Conservation (phyloP, 768 basidiomycete genomes). For the Boletus rubroflammeus region DNA sequence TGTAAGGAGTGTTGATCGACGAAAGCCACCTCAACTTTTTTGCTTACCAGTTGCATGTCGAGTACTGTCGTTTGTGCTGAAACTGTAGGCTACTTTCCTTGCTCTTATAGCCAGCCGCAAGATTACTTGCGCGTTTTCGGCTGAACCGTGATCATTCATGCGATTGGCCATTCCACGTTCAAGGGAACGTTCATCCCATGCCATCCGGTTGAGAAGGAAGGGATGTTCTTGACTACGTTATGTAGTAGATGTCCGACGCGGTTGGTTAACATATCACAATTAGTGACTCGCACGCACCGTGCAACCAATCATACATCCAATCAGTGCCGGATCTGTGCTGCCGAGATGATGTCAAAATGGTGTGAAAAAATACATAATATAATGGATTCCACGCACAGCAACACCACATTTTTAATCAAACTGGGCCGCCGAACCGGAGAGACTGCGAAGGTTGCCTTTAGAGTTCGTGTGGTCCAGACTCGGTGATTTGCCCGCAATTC, state of each 20-base stretch:
- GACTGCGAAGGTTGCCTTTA: background rate
- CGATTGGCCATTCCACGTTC: background rate
- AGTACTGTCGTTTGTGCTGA: background rate
- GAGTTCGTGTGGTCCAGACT: background rate
- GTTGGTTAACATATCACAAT: background rate
- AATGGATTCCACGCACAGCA: background rate
- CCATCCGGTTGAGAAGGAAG: background rate
- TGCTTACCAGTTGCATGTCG: slow-evolving; percentile 9
- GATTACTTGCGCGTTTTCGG: background rate
- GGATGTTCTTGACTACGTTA: background rate
- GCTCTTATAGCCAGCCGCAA: slow-evolving; percentile 8
- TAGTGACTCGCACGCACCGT: background rate
- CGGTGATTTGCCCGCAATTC: background rate
- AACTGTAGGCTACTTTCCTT: background rate
- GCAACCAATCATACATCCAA: background rate
- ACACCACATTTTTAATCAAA: background rate
- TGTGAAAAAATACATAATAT: background rate
- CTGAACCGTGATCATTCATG: background rate
- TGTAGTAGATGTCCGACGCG: background rate
- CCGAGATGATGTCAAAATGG: background rate
- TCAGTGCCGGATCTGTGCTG: background rate
- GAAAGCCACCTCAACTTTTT: background rate
- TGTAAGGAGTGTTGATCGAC: background rate
- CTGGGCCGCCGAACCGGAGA: background rate
- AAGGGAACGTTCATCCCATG: background rate